These are phyloP conservation scores for Wilhelminamyces savonicus DNA, from an alignment of 805 yeast genomes.

Conservation along the genomic window DNA sequence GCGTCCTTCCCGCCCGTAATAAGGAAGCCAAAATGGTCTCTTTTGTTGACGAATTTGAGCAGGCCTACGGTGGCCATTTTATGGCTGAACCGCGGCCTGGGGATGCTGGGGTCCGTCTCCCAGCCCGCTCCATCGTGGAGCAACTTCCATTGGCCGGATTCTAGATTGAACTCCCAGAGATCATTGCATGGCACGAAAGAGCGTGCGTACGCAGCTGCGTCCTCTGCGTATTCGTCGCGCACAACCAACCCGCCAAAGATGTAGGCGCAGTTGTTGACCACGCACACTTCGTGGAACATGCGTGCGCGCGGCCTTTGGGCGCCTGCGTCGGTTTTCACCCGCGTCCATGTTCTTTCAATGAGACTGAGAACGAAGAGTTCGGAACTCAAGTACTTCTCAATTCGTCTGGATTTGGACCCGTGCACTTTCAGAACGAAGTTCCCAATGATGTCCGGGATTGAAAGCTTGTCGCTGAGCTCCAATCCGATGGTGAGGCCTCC, in stretches of 20 bases:
- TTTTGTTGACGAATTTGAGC: slow-evolving; percentile 28
- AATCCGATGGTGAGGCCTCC: slow-evolving; percentile 67
- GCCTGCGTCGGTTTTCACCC: slow-evolving; percentile 23
- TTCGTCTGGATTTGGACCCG: slow-evolving; percentile 17
- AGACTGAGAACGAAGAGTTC: slow-evolving; percentile 58
- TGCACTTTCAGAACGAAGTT: slow-evolving; percentile 28
- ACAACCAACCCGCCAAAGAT: slow-evolving; percentile 60
- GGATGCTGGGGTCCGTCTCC: slow-evolving; percentile 13
- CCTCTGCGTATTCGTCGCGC: slow-evolving; percentile 16
- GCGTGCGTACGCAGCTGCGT: background rate
- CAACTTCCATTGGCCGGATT: slow-evolving; percentile 47
- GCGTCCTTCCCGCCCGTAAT: slow-evolving; percentile 49
- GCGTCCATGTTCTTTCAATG: slow-evolving; percentile 53
- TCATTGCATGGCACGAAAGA: slow-evolving; percentile 47
- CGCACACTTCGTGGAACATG: slow-evolving; percentile 53
- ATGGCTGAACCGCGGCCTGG: slow-evolving; percentile 47
- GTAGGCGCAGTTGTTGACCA: slow-evolving; percentile 45
- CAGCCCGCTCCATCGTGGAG: slow-evolving; percentile 33
- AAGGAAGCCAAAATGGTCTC: slow-evolving; percentile 42
- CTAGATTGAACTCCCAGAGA: slow-evolving; percentile 60
- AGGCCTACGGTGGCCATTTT: slow-evolving; percentile 37
- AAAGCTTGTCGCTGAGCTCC: slow-evolving; percentile 32
- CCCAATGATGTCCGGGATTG: slow-evolving; percentile 31
- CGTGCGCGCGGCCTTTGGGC: slow-evolving; percentile 38
- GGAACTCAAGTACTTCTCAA: slow-evolving; percentile 45